phyloP scores from a whole-genome alignment of 345 rosid species.

The Gossypium longicalyx region DNA sequence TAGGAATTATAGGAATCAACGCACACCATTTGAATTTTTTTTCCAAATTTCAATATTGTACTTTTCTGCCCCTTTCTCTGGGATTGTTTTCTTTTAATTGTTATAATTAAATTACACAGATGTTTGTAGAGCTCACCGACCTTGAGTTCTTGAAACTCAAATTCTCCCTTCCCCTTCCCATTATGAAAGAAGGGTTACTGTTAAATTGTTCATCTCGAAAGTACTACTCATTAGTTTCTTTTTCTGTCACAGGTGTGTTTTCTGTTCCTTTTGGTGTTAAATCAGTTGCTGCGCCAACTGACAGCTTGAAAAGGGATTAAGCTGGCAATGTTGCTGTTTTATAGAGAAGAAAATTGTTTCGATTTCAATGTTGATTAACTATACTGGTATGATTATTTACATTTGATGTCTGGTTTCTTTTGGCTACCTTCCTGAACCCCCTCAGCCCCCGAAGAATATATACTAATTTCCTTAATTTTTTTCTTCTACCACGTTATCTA shows the following conservation, averaged over 20 bases:
- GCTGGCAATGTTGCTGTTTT: constrained; percentile 9
- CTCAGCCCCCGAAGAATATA: neutral
- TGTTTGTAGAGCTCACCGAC: neutral
- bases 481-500: neutral
- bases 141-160: neutral
- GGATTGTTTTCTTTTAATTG: neutral
- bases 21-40: neutral
- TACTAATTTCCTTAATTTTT: neutral
- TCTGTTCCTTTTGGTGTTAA: constrained; percentile 1
- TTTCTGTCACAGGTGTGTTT: neutral
- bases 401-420: neutral
- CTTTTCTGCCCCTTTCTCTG: neutral
- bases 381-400: neutral
- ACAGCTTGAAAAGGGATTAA: neutral
- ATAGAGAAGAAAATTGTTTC: constrained; percentile 7
- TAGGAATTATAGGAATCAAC: neutral
- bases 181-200: neutral
- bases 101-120: neutral
- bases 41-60: neutral
- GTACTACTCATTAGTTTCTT: constrained; percentile 2
- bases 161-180: neutral
- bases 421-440: neutral
- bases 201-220: constrained; percentile 2
- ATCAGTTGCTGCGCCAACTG: constrained; percentile 5
- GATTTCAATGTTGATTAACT: constrained; percentile 1